Conservation (phyloP, 1,284 basidiomycete genomes). For the Hemileia vastatrix region DNA sequence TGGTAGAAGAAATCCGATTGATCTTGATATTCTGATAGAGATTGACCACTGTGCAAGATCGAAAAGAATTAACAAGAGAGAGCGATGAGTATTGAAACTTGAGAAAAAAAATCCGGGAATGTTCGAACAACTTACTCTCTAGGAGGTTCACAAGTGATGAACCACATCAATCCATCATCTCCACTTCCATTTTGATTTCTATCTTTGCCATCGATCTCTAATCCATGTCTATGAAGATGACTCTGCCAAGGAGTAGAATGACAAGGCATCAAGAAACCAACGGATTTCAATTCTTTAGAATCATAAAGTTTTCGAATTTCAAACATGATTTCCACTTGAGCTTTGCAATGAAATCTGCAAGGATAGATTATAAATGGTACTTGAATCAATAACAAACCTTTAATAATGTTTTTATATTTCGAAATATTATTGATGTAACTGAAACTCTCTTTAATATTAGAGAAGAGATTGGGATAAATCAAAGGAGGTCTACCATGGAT, state of each 20-base stretch:
- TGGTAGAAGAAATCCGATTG: slow-evolving; percentile 76
- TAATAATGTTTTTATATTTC: too few relatives aligned
- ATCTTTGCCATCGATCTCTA: slow-evolving; percentile 48
- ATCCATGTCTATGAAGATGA: slow-evolving; percentile 63
- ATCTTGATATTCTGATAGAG: slow-evolving; percentile 57
- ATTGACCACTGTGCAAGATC: background rate
- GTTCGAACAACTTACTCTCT: slow-evolving; percentile 56
- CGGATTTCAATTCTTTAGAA: slow-evolving; percentile 51
- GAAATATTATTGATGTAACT: background rate
- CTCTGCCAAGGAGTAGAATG: slow-evolving; percentile 93
- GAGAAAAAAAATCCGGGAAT: too few relatives aligned
- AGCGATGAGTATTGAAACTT: background rate
- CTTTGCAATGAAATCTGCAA: slow-evolving; percentile 61
- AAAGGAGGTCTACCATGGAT: background rate
- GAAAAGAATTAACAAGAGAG: background rate
- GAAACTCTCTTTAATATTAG: background rate
- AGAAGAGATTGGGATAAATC: background rate
- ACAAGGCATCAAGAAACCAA: slow-evolving; percentile 89
- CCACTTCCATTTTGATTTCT: too few relatives aligned
- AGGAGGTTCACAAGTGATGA: slow-evolving; percentile 84
- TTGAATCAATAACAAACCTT: too few relatives aligned
- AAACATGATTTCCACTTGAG: slow-evolving; percentile 63
- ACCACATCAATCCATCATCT: slow-evolving; percentile 66
- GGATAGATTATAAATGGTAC: too few relatives aligned
- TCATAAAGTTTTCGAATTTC: slow-evolving; percentile 46